Evolutionary conservation across 148 eudicot species (phyloP).

Genomic region (Rhododendron griersonianum): DNA sequence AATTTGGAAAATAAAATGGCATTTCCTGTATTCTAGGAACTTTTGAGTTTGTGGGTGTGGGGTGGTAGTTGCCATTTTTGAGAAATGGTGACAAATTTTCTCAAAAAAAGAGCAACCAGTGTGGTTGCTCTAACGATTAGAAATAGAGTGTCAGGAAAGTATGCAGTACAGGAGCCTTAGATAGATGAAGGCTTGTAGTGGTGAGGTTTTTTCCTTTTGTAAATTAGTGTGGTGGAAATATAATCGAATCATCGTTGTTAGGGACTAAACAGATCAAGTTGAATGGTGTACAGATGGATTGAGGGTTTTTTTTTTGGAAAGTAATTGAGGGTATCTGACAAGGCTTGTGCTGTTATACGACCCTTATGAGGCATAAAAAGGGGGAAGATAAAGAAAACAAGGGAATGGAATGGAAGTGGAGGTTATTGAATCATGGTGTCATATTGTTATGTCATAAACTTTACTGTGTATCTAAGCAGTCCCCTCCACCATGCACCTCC

Average conservation of each 20-base stretch:
- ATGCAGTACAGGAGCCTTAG: neutral
- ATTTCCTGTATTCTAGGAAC: too few relatives aligned
- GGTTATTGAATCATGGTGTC: neutral
- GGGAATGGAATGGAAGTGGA: neutral
- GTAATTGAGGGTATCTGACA: neutral
- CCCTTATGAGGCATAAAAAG: neutral
- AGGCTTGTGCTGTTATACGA: neutral
- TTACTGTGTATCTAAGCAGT: neutral
- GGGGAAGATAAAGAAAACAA: neutral
- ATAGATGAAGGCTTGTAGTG: neutral
- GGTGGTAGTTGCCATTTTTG: too few relatives aligned
- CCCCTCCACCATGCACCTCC: neutral
- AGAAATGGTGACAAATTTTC: too few relatives aligned
- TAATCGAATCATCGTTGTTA: neutral
- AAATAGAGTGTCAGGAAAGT: neutral
- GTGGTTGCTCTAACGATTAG: too few relatives aligned
- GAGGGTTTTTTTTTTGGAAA: neutral
- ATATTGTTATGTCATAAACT: neutral
- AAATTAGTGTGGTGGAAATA: neutral
- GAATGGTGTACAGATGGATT: neutral
- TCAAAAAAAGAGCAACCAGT: too few relatives aligned
- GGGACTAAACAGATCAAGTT: neutral
- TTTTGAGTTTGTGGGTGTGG: too few relatives aligned
- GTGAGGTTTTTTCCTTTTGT: neutral
- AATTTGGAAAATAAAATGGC: too few relatives aligned